Conservation (phyloP, 495 filamentous ascomycete species). For the Corynascus novoguineensis region DNA sequence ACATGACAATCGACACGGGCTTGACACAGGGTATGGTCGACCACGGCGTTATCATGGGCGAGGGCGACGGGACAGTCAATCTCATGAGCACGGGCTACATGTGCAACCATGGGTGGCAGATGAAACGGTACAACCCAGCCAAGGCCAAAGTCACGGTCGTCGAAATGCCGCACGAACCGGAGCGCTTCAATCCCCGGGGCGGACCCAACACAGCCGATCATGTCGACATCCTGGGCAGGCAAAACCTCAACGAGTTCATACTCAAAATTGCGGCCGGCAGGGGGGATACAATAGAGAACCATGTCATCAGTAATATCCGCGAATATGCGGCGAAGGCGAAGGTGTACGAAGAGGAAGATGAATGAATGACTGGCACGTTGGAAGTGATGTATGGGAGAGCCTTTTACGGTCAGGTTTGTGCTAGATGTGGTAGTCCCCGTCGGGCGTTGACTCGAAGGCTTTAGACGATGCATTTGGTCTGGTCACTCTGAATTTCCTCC, state of each 20-base stretch:
- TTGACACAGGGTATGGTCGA: constrained; percentile 64
- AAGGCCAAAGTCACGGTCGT: constrained; percentile 72
- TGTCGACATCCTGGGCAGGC: constrained; percentile 88
- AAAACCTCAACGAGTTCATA: constrained; percentile 85
- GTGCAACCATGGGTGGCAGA: constrained; percentile 90
- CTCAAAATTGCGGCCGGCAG: constrained; percentile 82
- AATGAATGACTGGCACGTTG: background rate
- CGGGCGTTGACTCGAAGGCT: background rate
- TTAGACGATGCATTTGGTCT: background rate
- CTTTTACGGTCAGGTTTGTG: background rate
- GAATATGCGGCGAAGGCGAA: constrained; percentile 77
- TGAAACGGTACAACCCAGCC: constrained; percentile 90
- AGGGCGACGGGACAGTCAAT: constrained; percentile 93
- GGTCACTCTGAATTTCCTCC: background rate
- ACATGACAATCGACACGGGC: constrained; percentile 85
- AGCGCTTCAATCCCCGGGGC: constrained; percentile 82
- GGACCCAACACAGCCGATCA: constrained; percentile 97
- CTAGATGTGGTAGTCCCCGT: background rate
- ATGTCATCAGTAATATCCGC: constrained; percentile 68
- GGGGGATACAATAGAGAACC: constrained; percentile 73
- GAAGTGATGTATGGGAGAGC: background rate
- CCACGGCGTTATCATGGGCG: constrained; percentile 85
- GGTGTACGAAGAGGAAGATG: constrained; percentile 47
- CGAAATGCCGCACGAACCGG: constrained; percentile 96
- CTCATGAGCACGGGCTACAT: constrained; percentile 87